These are phyloP conservation scores for Silene latifolia DNA, from an alignment of 148 eudicot genomes.

Conservation along the genomic window DNA sequence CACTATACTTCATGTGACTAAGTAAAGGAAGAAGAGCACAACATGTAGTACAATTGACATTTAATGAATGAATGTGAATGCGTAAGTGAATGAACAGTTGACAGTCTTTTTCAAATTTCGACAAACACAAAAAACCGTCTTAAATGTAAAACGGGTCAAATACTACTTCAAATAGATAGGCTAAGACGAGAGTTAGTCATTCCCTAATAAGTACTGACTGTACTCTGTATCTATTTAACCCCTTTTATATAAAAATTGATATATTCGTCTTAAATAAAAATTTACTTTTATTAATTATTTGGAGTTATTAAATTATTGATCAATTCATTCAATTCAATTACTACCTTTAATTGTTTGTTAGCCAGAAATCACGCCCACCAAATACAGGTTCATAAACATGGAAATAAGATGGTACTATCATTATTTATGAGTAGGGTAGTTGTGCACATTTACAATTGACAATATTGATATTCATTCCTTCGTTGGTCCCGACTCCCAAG, in stretches of 20 bases:
- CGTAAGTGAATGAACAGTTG: conserved; percentile 17
- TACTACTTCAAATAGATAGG: too few species aligned
- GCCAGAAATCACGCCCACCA: background rate
- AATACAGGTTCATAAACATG: background rate
- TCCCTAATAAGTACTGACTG: too few species aligned
- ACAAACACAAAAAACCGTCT: background rate
- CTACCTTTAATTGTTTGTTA: background rate
- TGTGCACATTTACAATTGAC: too few species aligned
- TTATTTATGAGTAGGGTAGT: background rate
- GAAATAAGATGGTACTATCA: background rate
- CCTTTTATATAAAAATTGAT: too few species aligned
- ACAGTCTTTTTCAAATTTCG: conserved; percentile 24
- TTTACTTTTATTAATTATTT: background rate
- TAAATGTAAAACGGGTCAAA: too few species aligned
- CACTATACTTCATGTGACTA: conserved; percentile 31
- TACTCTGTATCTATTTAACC: too few species aligned
- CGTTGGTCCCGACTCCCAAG: too few species aligned
- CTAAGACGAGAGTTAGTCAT: too few species aligned
- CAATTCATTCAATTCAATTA: background rate
- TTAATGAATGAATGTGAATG: conserved; percentile 5
- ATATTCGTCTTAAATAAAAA: too few species aligned
- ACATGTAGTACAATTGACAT: conserved; percentile 8
- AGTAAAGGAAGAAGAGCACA: background rate
- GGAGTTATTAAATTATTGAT: background rate
- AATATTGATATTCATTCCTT: too few species aligned